phyloP scores from a whole-genome alignment of 805 yeast genomes.

The Kregervanrija fluxuum region DNA sequence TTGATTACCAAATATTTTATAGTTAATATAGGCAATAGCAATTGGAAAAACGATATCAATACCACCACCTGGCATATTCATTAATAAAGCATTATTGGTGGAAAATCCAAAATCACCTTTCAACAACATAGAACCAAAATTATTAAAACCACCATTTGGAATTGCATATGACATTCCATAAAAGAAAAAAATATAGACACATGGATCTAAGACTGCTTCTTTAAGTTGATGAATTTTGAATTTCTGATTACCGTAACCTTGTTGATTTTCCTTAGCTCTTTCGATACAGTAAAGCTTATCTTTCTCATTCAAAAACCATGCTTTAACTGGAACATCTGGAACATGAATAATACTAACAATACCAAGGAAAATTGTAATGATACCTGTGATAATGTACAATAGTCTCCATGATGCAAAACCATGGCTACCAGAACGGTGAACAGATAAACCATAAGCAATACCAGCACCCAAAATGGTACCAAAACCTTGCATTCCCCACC shows the following conservation, averaged over 20 bases:
- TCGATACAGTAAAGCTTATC: slow-evolving; percentile 30
- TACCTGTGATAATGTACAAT: slow-evolving; percentile 53
- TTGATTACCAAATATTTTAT: not conserved
- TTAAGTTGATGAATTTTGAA: slow-evolving; percentile 46
- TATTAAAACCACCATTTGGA: slow-evolving; percentile 55
- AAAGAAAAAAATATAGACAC: slow-evolving; percentile 43
- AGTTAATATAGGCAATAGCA: slow-evolving; percentile 2
- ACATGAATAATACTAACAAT: slow-evolving; percentile 35
- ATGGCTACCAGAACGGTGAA: slow-evolving; percentile 1
- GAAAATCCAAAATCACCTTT: slow-evolving; percentile 11
- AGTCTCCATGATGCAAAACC: slow-evolving; percentile 51
- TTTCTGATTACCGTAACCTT: slow-evolving; percentile 27
- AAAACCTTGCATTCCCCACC: slow-evolving; percentile 31
- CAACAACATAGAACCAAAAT: slow-evolving; percentile 36
- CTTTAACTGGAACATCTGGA: slow-evolving; percentile 28
- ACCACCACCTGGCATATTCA: slow-evolving; percentile 17
- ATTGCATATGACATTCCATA: slow-evolving; percentile 39
- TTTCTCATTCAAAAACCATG: slow-evolving; percentile 28
- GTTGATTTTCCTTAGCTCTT: slow-evolving; percentile 27
- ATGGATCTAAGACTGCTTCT: slow-evolving; percentile 48
- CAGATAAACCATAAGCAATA: slow-evolving; percentile 43
- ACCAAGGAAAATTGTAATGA: slow-evolving; percentile 47
- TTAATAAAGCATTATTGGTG: slow-evolving; percentile 8
- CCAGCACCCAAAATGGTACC: slow-evolving; percentile 43
- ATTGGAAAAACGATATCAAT: slow-evolving; percentile 13